Percentiles rank a stretch among this genome's conserved stretches.
These are phyloP conservation scores for Malus fusca DNA, from an alignment of 306 rosid genomes.

Conservation along the genomic window DNA sequence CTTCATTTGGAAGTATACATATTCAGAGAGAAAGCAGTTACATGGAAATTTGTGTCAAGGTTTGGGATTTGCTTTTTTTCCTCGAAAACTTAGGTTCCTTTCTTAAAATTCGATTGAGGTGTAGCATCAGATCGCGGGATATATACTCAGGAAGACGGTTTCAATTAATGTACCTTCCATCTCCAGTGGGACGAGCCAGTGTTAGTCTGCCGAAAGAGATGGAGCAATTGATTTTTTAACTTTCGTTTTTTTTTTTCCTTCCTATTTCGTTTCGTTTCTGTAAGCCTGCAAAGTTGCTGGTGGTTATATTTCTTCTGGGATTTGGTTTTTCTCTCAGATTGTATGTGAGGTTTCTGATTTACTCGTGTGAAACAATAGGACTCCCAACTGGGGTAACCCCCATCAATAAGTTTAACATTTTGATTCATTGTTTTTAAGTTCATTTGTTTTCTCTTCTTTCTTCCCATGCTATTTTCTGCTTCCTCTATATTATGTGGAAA, in stretches of 20 bases:
- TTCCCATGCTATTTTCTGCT: neutral
- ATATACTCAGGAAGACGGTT: slow-evolving; percentile 43
- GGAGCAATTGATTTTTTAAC: slow-evolving; percentile 36
- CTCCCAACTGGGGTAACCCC: slow-evolving; percentile 41
- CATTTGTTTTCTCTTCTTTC: slow-evolving; percentile 1
- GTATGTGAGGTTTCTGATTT: slow-evolving; percentile 54
- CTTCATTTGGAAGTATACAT: slow-evolving; percentile 51
- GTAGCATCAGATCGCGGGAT: slow-evolving; percentile 31
- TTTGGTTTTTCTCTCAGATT: slow-evolving; percentile 39
- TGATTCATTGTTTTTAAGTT: slow-evolving; percentile 23
- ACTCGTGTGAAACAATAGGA: slow-evolving; percentile 42
- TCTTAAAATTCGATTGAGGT: slow-evolving; percentile 71
- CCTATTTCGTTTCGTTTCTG: slow-evolving; percentile 27
- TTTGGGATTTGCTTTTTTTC: slow-evolving; percentile 38
- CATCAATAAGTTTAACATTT: slow-evolving; percentile 40
- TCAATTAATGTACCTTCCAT: slow-evolving; percentile 54
- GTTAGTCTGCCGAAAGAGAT: slow-evolving; percentile 40
- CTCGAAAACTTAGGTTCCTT: slow-evolving; percentile 48
- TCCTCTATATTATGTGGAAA: neutral
- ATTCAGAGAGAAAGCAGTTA: slow-evolving; percentile 50
- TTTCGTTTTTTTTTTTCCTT: neutral
- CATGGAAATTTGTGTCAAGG: slow-evolving; percentile 59
- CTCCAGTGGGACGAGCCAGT: slow-evolving; percentile 32
- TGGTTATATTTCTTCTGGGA: slow-evolving; percentile 38
- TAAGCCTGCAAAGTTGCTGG: slow-evolving; percentile 52